Evolutionary conservation across 2,329 filamentous ascomycete species (phyloP).

Genomic region (Pleurostoma richardsiae): DNA sequence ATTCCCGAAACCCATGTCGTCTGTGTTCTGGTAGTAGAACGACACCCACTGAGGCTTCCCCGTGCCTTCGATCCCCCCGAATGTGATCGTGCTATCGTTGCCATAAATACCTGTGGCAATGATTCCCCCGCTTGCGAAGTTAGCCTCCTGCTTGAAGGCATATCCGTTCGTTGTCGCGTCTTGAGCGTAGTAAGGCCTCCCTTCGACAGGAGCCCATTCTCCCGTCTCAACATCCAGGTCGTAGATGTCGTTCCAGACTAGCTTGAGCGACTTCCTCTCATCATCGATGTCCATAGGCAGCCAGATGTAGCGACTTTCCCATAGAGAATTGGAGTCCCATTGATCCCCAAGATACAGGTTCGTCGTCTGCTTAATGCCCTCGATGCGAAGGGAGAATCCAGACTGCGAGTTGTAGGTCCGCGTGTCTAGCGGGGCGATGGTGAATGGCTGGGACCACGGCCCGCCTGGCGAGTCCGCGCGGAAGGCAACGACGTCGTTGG

Average conservation of each 20-base stretch:
- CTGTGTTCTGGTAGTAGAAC: slow-evolving; percentile 55
- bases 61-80: slow-evolving; percentile 39
- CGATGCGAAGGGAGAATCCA: slow-evolving; percentile 41
- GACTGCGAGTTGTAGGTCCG: slow-evolving; percentile 49
- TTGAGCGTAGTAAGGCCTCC: slow-evolving; percentile 39
- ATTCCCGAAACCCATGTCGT: slow-evolving; percentile 56
- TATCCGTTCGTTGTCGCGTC: slow-evolving; percentile 37
- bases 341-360: slow-evolving; percentile 46
- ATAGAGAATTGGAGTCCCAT: slow-evolving; percentile 51
- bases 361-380: slow-evolving; percentile 41
- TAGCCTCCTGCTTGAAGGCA: slow-evolving; percentile 52
- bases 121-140: slow-evolving; percentile 38
- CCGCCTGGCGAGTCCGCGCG: slow-evolving; percentile 43
- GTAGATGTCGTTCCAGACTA: slow-evolving; percentile 52
- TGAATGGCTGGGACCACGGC: slow-evolving; percentile 50
- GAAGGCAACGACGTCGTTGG: slow-evolving; percentile 54
- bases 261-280: slow-evolving; percentile 38
- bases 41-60: slow-evolving; percentile 52
- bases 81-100: slow-evolving; percentile 49
- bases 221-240: slow-evolving; percentile 49
- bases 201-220: slow-evolving; percentile 37
- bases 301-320: slow-evolving; percentile 55
- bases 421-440: slow-evolving; percentile 44
- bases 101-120: slow-evolving; percentile 49
- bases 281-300: slow-evolving; percentile 48